Evolutionary conservation across 2,329 filamentous ascomycete species (phyloP), one percentile per base, ranked within the genome.

Genomic region (Stenocarpella maydis): DNA sequence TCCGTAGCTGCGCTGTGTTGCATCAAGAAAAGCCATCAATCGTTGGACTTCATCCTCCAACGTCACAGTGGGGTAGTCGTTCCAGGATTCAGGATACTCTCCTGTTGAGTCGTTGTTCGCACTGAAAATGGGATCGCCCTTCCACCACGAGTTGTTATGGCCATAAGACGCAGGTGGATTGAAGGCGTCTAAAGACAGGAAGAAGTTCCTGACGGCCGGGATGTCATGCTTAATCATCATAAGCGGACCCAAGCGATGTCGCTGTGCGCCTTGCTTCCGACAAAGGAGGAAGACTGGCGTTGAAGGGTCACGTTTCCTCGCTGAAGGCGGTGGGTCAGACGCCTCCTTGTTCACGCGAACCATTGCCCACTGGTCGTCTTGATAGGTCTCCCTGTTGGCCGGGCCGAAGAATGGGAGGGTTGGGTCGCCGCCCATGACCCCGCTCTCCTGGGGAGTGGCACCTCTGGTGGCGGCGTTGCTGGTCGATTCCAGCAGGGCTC

Each of bases 1-100:
- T 17, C 86, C 89, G 72, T 90, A 90, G 52, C 84, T 86, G 52
- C 89, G 83, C 31, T 90, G 86, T 0, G 88, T 89, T 12, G 78
- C 80, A 68, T 91, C 88, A 3, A 91, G 81, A 71, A 91, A 90
- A 12, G 88, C 88, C 80, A 91, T 84, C 6, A 91, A 76, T 17
- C 89, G 86, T 72, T 90, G 88, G 2, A 90, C 72, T 75, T 91
- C 89, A 28, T 88, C 82, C 64, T 69, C 67, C n/a, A 71, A 39
- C 31, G 61, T 69, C 49, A 71, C 75, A 6, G 74, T 77, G 76
- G 75, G 80, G 41, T 76, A 70, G 0, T 75, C 54, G 37, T 80
- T 77, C 73, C 72, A 63, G 76, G 75, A 74, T 15, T 63, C 47
- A 4, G 37, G 31, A 12, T 12, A 24, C 80, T 76, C 60, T 19